phyloP scores from a whole-genome alignment of 257 asterid species.

The Plantago major region DNA sequence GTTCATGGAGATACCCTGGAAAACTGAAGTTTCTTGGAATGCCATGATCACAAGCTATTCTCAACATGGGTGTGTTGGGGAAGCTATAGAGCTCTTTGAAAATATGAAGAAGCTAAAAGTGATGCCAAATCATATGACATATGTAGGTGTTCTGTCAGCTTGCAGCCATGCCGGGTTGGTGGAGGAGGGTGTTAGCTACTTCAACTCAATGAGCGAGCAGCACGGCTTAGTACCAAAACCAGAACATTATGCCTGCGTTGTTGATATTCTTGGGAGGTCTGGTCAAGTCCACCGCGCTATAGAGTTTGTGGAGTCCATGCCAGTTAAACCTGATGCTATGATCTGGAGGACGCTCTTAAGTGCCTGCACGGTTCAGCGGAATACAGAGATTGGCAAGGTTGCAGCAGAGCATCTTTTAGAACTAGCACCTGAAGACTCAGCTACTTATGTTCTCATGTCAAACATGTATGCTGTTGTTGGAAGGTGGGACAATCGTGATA shows the following conservation, averaged over 20 bases:
- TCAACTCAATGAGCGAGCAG: constrained; percentile 57
- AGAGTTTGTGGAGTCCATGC: constrained; percentile 72
- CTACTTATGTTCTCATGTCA: constrained; percentile 73
- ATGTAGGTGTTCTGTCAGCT: constrained; percentile 75
- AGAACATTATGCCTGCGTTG: constrained; percentile 80
- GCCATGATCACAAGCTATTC: constrained; percentile 87
- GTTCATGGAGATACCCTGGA: constrained; percentile 55
- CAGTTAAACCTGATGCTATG: constrained; percentile 77
- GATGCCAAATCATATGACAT: constrained; percentile 68
- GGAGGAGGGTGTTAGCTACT: constrained; percentile 67
- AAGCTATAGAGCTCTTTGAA: constrained; percentile 71
- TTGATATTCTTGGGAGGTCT: constrained; percentile 84
- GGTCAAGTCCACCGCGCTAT: constrained; percentile 62
- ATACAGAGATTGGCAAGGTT: constrained; percentile 62
- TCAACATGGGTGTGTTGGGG: constrained; percentile 72
- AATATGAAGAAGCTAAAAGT: constrained; percentile 48
- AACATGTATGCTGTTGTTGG: constrained; percentile 77
- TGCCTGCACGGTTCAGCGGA: constrained; percentile 75
- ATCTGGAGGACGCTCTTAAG: constrained; percentile 92
- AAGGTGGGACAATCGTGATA: constrained; percentile 64
- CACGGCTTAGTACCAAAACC: constrained; percentile 58
- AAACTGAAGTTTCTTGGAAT: constrained; percentile 80
- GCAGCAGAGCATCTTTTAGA: constrained; percentile 69
- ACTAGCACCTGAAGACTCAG: constrained; percentile 72
- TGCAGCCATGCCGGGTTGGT: constrained; percentile 88